Evolutionary conservation across 2,329 filamentous ascomycete genomes (phyloP).

Genomic region (Diplodia mutila): DNA sequence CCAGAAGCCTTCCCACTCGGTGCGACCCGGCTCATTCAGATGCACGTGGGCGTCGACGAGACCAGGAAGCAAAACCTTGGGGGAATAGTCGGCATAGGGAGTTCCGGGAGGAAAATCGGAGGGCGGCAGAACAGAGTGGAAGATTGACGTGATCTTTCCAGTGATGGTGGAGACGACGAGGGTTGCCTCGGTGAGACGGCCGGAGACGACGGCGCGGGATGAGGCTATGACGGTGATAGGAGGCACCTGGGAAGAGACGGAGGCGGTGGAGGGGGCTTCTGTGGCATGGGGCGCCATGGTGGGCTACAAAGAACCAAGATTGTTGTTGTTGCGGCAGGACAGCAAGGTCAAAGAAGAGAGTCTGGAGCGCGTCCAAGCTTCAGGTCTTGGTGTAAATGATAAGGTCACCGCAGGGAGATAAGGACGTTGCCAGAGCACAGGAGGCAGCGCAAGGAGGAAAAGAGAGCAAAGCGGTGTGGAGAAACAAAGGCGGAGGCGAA

Average conservation of each 20-base stretch:
- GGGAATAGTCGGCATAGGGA: slow-evolving; percentile 81
- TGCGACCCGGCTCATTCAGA: slow-evolving; percentile 93
- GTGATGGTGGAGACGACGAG: slow-evolving; percentile 76
- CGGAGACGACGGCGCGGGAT: slow-evolving; percentile 77
- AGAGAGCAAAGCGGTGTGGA: slow-evolving; percentile 33
- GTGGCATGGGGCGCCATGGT: slow-evolving; percentile 45
- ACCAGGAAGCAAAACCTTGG: slow-evolving; percentile 82
- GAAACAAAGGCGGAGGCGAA: slow-evolving; percentile 18
- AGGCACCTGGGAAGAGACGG: slow-evolving; percentile 36
- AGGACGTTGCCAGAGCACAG: neutral
- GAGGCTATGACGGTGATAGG: slow-evolving; percentile 79
- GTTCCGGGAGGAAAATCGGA: slow-evolving; percentile 73
- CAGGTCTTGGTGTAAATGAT: neutral
- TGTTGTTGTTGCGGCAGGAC: neutral
- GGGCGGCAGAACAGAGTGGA: slow-evolving; percentile 73
- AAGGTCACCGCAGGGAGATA: slow-evolving; percentile 17
- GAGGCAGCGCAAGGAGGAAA: slow-evolving; percentile 27
- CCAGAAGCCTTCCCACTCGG: slow-evolving; percentile 98
- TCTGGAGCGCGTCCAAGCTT: no score
- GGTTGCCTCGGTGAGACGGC: slow-evolving; percentile 78
- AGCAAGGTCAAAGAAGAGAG: no score
- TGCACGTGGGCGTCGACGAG: slow-evolving; percentile 97
- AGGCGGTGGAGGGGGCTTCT: slow-evolving; percentile 17
- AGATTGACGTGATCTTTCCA: slow-evolving; percentile 82
- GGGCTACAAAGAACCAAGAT: neutral